Base-by-base conservation (phyloP, 768 basidiomycete genomes). In the Multifurca ochricompacta region DNA sequence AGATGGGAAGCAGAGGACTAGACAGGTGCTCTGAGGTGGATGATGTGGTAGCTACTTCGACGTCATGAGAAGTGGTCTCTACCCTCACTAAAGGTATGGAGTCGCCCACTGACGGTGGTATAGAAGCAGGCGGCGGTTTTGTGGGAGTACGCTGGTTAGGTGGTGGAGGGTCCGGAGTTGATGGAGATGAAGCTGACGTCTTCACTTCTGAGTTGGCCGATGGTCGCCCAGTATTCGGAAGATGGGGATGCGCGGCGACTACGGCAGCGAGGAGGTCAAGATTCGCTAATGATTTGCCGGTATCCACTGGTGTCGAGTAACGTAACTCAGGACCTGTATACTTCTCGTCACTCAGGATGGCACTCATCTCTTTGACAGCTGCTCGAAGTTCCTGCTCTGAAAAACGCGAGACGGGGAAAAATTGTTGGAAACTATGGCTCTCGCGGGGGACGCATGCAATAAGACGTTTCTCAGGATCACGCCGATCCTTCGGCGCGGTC, bases 391-490 rank as follows among this genome's bases (percentile, higher is more conserved):
- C 53, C n/a, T 34, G 42, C 42, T 48, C 53, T 37, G 53, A 25
- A 14, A 58, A 58, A 21, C 57, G 57, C 41, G 57, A 58, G 25
- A 55, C 44, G 10, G 53, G 57, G 25, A 55, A 55, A 37, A 58
- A 58, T n/a, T 58, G 41, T n/a, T 36, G 23, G 10, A 6, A 30
- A 14, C 27, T 27, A 27, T 58, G 57, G 30, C 52, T 54, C 28
- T 55, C 57, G 36, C 66, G 82, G 82, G 6, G 85, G 82, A 58
- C 85, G 85, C 41, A 72, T 70, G 63, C 82, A 77, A 10, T 77
- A 69, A 56, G 82, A 76, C 61, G 76, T 79, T 62, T 87, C 82
- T 48, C 80, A 68, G 52, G 74, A 70, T 16, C 56, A 31, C 56
- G 56, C 27, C 56, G 56, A 57, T 57, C 56, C 50, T 52, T 57